Evolutionary conservation across 164 flowering plant species (phyloP).

Genomic region (Kingdonia uniflora): DNA sequence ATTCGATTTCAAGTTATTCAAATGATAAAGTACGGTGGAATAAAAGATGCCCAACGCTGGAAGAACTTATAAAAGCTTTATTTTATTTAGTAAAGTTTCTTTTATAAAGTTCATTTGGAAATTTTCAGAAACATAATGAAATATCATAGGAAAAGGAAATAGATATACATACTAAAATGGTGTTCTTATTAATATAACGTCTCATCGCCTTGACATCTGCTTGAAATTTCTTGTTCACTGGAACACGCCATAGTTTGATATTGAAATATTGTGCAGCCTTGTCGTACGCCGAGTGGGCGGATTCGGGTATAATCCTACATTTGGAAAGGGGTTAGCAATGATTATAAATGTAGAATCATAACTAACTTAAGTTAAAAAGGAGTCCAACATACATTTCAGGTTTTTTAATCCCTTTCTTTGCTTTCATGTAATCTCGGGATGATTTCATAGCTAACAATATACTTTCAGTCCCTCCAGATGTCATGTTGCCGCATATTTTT

Average conservation of each 20-base stretch:
- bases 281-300: conserved; percentile 99
- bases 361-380: neutral
- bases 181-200: conserved; percentile 62
- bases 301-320: conserved; percentile 82
- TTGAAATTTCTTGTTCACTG: conserved; percentile 70
- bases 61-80: too few relatives aligned
- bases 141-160: neutral
- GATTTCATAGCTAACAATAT: conserved; percentile 85
- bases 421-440: conserved; percentile 91
- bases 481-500: conserved; percentile 97
- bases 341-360: conserved; percentile 1
- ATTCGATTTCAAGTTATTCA: too few relatives aligned
- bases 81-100: too few relatives aligned
- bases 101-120: too few relatives aligned
- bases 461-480: conserved; percentile 98
- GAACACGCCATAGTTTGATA: conserved; percentile 87
- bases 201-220: conserved; percentile 79
- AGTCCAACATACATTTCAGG: conserved; percentile 70
- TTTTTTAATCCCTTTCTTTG: conserved; percentile 59
- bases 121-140: neutral
- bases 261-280: conserved; percentile 96
- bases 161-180: conserved; percentile 49
- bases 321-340: conserved; percentile 10
- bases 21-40: too few relatives aligned
- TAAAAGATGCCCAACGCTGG: too few relatives aligned